Evolutionary conservation across 2,329 filamentous ascomycete genomes (phyloP), one percentile per base, ranked within the genome.

Genomic region (Venturia nashicola): DNA sequence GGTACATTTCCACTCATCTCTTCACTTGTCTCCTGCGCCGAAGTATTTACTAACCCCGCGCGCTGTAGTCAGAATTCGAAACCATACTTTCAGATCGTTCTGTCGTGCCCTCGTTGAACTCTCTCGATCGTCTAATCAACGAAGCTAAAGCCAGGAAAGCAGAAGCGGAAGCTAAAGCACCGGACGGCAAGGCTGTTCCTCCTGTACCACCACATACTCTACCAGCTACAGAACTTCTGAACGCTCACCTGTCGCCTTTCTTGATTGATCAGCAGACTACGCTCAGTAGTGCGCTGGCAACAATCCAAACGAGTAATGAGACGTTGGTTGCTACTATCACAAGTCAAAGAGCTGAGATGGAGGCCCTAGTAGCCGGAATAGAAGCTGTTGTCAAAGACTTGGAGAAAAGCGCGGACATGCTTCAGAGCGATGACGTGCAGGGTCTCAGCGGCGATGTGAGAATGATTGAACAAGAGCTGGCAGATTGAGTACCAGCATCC

Each of bases 171-270:
- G 69, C 72, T 61, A 66, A 72, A 69, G 69, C 76, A 62, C 69
- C 61, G 3, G 40, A 73, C 66, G 73, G 73, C 55, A 70, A 72
- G 5, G 67, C 69, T 32, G 71, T 73, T 1, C 73, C 20, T 34
- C 27, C 16, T 23, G 44, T 57, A 5, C 61, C 59, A 42, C 81
- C 83, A 20, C 84, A 87, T 72, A 84, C 80, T 0, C 75, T 86
- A 23, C 77, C 81, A 0, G 82, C 84, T 0, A 74, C 79, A 36
- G 78, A 82, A 59, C 75, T 87, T 12, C 82, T 84, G 66, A 75
- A 79, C 20, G 82, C 83, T n/a, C 83, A 86, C 71, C 73, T 87
- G 4, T 77, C 78, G 61, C 83, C 84, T 0, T 82, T 82, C 65
- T 73, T 87, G 61, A 74, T 77, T 54, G 75, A 79, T 67, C 79